These are phyloP conservation scores for Thermochaetoides thermophila DNA, from an alignment of 495 filamentous ascomycete species.

Conservation along the genomic window DNA sequence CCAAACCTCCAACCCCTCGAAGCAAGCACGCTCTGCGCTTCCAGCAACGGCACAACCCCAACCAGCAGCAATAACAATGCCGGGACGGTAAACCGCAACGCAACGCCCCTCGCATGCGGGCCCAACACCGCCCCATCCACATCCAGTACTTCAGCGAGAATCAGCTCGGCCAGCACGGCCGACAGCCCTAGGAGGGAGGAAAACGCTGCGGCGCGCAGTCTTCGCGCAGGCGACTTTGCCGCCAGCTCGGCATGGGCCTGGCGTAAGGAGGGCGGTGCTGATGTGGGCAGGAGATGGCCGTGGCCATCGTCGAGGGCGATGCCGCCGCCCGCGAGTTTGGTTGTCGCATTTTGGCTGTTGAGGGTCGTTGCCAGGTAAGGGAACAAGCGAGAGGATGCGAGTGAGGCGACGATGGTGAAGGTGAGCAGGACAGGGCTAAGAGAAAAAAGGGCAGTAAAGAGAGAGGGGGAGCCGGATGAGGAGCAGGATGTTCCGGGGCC, in stretches of 20 bases:
- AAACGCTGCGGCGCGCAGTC: slow-evolving; percentile 48
- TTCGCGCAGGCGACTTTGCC: slow-evolving; percentile 28
- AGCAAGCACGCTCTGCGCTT: too few relatives aligned
- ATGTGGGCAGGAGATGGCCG: slow-evolving; percentile 37
- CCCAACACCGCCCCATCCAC: slow-evolving; percentile 41
- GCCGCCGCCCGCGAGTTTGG: neutral
- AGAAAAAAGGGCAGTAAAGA: slow-evolving; percentile 18
- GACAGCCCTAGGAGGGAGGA: slow-evolving; percentile 57
- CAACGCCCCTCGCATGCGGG: neutral
- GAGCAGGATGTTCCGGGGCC: slow-evolving; percentile 19
- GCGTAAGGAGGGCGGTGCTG: slow-evolving; percentile 32
- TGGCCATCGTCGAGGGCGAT: slow-evolving; percentile 23
- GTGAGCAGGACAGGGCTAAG: slow-evolving; percentile 41
- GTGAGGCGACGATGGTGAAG: slow-evolving; percentile 39
- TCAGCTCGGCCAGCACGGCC: slow-evolving; percentile 56
- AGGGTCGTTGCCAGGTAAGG: slow-evolving; percentile 43
- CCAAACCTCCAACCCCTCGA: slow-evolving; percentile 41
- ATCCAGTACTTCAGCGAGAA: slow-evolving; percentile 68
- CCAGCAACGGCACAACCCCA: slow-evolving; percentile 44
- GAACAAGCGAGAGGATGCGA: slow-evolving; percentile 47
- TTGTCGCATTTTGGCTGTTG: neutral
- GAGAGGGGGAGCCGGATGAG: slow-evolving; percentile 14
- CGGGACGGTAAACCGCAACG: neutral
- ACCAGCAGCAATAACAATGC: neutral
- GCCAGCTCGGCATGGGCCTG: slow-evolving; percentile 36